These are phyloP conservation scores for Blastocladiella emersonii DNA, from an alignment of 371 early-diverging fungal species.

Conservation along the genomic window DNA sequence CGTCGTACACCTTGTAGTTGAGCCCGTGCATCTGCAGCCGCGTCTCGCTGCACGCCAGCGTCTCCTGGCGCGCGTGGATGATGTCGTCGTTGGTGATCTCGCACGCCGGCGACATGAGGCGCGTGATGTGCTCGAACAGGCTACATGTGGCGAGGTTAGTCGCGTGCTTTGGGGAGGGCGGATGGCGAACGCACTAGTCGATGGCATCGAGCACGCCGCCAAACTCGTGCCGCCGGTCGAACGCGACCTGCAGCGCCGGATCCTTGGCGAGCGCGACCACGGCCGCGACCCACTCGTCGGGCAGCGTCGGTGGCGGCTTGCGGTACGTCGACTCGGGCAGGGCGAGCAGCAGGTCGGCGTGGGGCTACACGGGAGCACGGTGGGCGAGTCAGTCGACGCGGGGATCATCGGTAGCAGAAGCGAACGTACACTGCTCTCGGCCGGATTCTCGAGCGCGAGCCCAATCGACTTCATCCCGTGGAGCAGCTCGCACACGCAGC, in stretches of 20 bases:
- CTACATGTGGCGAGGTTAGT: neutral
- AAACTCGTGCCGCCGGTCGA: neutral
- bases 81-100: neutral
- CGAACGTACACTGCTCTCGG: too few relatives aligned
- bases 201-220: neutral
- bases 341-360: neutral
- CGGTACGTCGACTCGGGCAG: neutral
- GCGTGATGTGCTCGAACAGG: neutral
- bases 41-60: neutral
- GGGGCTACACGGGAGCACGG: neutral
- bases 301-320: neutral
- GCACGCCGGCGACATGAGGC: neutral
- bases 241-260: neutral
- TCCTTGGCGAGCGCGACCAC: neutral
- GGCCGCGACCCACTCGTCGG: neutral
- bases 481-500: neutral
- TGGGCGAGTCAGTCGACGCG: neutral
- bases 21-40: neutral
- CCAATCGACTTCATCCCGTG: neutral
- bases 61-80: neutral
- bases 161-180: neutral
- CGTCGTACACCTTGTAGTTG: conserved; percentile 1
- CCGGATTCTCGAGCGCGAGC: neutral
- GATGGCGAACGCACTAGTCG: neutral
- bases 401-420: neutral